Evolutionary conservation across 1,139 yeast species (phyloP), one percentile per base, ranked within the genome.

Genomic region (Sugiyamaella japonica): DNA sequence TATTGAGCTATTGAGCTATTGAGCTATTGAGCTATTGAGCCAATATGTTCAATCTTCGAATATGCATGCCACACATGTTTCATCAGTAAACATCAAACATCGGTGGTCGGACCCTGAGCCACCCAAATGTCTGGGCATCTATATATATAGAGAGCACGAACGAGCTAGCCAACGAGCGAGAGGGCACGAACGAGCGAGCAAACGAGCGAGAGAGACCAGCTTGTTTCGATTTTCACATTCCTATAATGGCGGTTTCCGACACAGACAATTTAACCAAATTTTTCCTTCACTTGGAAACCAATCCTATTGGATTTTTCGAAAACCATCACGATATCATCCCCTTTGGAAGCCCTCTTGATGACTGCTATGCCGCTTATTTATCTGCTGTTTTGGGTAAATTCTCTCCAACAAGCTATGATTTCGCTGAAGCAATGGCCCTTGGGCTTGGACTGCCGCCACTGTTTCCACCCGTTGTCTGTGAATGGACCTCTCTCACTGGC

Each of bases 391-490:
- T 38, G 42, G 42, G 42, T 15, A 10, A 17, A 15, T 38, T 38
- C 25, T 9, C 12, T 16, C 42, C 28, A 9, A 38, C 9, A 7
- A 10, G 13, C 25, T 38, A 20, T 15, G 42, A 38, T 10, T 38
- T 38, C 7, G 42, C 25, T 17, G 42, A 38, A 20, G 42, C 42
- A 38, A 38, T 38, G 42, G 23, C 28, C 16, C 13, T 38, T 20
- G 42, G 42, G 42, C 42, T 38, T 15, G 42, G 42, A 9, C 25
- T 38, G 28, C 42, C 42, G 13, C 13, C 42, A 15, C 12, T 38
- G 7, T 17, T 16, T 10, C 42, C 42, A n/a, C 23, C 25, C 3
- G 28, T 20, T 3, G 42, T 38, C 7, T 10, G 9, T 10, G 42
- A 38, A 38, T 38, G 42, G 42, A 16, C n/a, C n/a, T 20, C 28